A percentile compares a stretch with the other conserved stretches of the same genome.
Evolutionary conservation across 805 yeast genomes (phyloP).

Genomic region (Ogataea pini): DNA sequence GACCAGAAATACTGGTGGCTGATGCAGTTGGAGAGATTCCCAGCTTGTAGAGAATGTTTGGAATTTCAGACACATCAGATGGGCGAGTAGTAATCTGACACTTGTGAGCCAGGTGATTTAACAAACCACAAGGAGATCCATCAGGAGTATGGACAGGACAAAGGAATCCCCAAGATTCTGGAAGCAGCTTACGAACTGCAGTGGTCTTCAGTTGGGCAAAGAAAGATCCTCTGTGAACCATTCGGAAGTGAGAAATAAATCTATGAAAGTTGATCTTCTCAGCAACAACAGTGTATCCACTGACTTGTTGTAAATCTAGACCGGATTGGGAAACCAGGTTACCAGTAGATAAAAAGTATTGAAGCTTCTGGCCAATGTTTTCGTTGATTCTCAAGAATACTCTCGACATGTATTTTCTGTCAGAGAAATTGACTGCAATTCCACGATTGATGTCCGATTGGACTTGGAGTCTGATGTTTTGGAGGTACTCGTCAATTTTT

Average conservation of each 20-base stretch:
- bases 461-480: conserved; percentile 68
- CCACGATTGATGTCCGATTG: conserved; percentile 81
- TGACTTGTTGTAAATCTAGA: conserved; percentile 94
- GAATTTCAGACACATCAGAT: conserved; percentile 72
- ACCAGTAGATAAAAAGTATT: conserved; percentile 95
- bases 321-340: conserved; percentile 96
- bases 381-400: conserved; percentile 81
- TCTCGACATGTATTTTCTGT: conserved; percentile 77
- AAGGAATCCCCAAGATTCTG: conserved; percentile 98
- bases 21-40: conserved; percentile 84
- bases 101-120: conserved; percentile 95
- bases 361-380: conserved; percentile 92
- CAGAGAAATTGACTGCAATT: conserved; percentile 76
- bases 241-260: conserved; percentile 96
- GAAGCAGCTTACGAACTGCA: conserved; percentile 91
- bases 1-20: conserved; percentile 73
- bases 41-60: conserved; percentile 61
- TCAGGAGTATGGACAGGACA: conserved; percentile 99
- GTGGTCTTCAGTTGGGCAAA: conserved; percentile 98
- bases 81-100: conserved; percentile 81
- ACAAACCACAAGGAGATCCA: conserved; percentile 98
- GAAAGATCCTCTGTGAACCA: conserved; percentile 99
- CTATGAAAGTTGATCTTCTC: conserved; percentile 97
- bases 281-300: conserved; percentile 98
- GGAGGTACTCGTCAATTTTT: conserved; percentile 90